Evolutionary conservation across 208 protist species (phyloP).

Genomic region (Angomonas desouzai): DNA sequence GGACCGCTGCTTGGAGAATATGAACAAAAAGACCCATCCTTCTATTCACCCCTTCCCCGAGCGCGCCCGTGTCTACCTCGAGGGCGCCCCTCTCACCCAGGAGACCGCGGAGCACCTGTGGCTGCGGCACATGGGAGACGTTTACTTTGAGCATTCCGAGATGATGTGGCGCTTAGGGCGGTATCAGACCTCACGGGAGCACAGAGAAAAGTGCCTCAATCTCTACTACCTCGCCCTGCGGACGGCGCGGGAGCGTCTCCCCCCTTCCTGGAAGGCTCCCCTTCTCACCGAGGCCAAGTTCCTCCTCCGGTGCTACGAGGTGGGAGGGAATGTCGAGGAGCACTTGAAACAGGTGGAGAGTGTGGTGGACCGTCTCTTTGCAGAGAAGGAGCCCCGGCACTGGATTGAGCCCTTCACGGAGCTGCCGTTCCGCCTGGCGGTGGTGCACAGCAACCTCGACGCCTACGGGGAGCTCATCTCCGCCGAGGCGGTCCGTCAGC

Average conservation of each 20-base stretch:
- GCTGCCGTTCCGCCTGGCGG: constrained; percentile 68
- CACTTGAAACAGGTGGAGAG: constrained; percentile 70
- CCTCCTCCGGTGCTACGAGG: constrained; percentile 70
- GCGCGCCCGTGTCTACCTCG: constrained; percentile 70
- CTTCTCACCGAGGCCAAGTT: constrained; percentile 83
- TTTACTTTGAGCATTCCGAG: constrained; percentile 84
- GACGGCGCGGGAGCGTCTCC: constrained; percentile 73
- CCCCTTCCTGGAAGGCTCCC: constrained; percentile 76
- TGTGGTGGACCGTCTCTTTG: constrained; percentile 71
- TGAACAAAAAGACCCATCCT: constrained; percentile 89
- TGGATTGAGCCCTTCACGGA: constrained; percentile 82
- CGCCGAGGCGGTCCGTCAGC: constrained; percentile 34
- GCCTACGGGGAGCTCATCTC: constrained; percentile 80
- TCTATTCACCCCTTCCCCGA: constrained; percentile 90
- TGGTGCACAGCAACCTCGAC: constrained; percentile 72
- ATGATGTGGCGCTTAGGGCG: constrained; percentile 81
- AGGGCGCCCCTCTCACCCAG: constrained; percentile 82
- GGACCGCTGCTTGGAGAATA: constrained; percentile 82
- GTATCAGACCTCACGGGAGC: constrained; percentile 61
- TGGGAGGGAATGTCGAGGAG: constrained; percentile 41
- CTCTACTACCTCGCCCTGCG: constrained; percentile 80
- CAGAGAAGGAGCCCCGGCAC: constrained; percentile 62
- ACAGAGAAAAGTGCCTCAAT: constrained; percentile 76
- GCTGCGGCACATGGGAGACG: constrained; percentile 87
- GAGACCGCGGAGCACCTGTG: constrained; percentile 89